Conservation (phyloP, 768 basidiomycete species). For the Psilocybe subaeruginosa region DNA sequence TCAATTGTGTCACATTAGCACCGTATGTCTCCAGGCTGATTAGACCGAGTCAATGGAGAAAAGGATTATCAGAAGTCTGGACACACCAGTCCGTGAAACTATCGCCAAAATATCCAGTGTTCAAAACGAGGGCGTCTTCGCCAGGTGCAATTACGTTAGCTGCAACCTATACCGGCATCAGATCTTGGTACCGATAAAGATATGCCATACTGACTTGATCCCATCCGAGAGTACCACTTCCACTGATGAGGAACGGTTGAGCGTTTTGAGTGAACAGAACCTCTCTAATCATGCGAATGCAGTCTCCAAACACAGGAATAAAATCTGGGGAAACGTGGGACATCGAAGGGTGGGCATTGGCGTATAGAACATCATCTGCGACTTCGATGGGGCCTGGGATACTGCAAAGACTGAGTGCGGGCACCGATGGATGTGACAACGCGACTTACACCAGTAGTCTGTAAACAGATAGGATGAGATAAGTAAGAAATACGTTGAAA, state of each 20-base stretch:
- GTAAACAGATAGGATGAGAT: constrained; percentile 15
- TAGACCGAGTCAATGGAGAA: not conserved
- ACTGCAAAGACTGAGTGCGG: constrained; percentile 31
- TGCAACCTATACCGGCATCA: constrained; percentile 58
- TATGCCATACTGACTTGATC: constrained; percentile 64
- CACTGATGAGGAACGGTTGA: constrained; percentile 93
- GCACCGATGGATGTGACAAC: not conserved
- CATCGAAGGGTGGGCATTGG: constrained; percentile 91
- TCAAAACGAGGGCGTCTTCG: constrained; percentile 80
- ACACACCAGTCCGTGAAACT: constrained; percentile 84
- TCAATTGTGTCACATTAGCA: constrained; percentile 82
- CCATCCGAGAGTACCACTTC: constrained; percentile 96
- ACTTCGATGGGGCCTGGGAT: constrained; percentile 71
- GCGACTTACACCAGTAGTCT: constrained; percentile 55
- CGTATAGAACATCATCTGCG: constrained; percentile 74
- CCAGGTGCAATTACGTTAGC: constrained; percentile 88
- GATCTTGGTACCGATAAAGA: not conserved
- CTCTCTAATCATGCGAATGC: constrained; percentile 81
- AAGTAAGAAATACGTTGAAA: not conserved
- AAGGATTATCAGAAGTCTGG: not conserved
- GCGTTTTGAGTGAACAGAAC: constrained; percentile 48
- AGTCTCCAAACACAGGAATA: constrained; percentile 85
- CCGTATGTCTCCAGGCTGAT: constrained; percentile 84
- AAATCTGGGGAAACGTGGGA: constrained; percentile 92
- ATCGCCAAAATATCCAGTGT: constrained; percentile 95